Percentiles rank a stretch among this genome's conserved stretches.
Evolutionary conservation across 2,329 filamentous ascomycete genomes (phyloP).

Genomic region (Verticillium nonalfalfae): DNA sequence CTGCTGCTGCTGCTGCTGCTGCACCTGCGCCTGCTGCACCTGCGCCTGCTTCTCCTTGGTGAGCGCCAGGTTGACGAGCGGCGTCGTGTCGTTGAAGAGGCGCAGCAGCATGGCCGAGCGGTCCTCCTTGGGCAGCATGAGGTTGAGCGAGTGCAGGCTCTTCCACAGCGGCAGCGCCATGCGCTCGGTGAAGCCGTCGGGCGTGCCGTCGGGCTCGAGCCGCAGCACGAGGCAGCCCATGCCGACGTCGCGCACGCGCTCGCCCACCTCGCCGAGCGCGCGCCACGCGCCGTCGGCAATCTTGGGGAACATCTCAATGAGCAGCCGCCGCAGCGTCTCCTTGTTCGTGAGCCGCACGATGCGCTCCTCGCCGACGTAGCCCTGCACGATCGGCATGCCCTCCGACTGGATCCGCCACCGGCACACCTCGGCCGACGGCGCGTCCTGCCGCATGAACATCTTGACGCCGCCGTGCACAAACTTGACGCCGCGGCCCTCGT

Average conservation of each 20-base stretch:
- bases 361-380: constrained; percentile 76
- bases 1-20: no score
- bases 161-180: constrained; percentile 94
- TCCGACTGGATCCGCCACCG: constrained; percentile 95
- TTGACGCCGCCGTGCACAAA: constrained; percentile 96
- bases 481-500: constrained; percentile 86
- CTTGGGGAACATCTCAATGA: constrained; percentile 96
- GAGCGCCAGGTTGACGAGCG: constrained; percentile 65
- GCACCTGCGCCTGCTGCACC: constrained; percentile 1
- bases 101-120: constrained; percentile 85
- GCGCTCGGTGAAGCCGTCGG: constrained; percentile 58
- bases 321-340: constrained; percentile 72
- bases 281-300: constrained; percentile 69
- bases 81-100: constrained; percentile 83
- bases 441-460: constrained; percentile 98
- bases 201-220: constrained; percentile 66
- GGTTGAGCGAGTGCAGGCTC: constrained; percentile 82
- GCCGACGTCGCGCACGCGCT: constrained; percentile 68
- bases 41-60: constrained; percentile 36
- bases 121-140: constrained; percentile 98
- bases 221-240: constrained; percentile 92
- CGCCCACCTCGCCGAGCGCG: constrained; percentile 79
- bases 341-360: constrained; percentile 70
- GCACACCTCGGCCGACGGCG: constrained; percentile 79
- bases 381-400: constrained; percentile 83